Evolutionary conservation across 768 basidiomycete genomes (phyloP), one percentile per base, ranked within the genome.

Genomic region (Galerina sulciceps): DNA sequence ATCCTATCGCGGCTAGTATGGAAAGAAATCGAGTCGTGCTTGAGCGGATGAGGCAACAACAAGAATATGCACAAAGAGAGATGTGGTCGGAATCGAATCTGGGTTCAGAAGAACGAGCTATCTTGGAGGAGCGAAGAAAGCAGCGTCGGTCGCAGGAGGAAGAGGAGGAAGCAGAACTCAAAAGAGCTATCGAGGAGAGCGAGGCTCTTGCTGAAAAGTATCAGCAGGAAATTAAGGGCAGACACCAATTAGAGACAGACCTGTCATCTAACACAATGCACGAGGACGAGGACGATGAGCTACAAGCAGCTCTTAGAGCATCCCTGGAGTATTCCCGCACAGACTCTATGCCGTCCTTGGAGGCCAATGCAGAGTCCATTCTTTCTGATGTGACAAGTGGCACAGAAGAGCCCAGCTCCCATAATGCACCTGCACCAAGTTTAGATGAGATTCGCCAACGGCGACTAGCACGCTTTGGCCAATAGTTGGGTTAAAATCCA

Each of bases 221-320:
- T 13, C 46, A 47, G 6, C 46, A 48, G 18, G 52, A 54, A 41
- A 58, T 46, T 34, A n/a, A n/a, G 43, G 20, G 10, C 38, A 53
- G 38, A 26, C 49, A 13, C 6, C 42, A 11, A 45, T 14, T 18
- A n/a, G 37, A 15, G 57, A 57, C n/a, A 36, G 22, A 44, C 54
- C 2, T 5, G 44, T 36, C 41, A 22, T 55, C 47, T 20, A 37
- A 34, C 59, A 47, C 58, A 36, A 61, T 64, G 50, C 87, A 91
- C 63, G 94, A 95, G 61, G 94, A 96, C 62, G 94, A 95, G 50
- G 94, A 96, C 65, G 85, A 84, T 20, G 89, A 91, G 65, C 75
- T 96, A 45, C 94, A 96, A 73, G 94, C 93, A 10, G 94, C 94
- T 4, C 77, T 96, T 47, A 87, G 79, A 68, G 94, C 93, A 2